Conservation (phyloP, 2,329 filamentous ascomycete genomes). For the Teratosphaeria gauchensis region DNA sequence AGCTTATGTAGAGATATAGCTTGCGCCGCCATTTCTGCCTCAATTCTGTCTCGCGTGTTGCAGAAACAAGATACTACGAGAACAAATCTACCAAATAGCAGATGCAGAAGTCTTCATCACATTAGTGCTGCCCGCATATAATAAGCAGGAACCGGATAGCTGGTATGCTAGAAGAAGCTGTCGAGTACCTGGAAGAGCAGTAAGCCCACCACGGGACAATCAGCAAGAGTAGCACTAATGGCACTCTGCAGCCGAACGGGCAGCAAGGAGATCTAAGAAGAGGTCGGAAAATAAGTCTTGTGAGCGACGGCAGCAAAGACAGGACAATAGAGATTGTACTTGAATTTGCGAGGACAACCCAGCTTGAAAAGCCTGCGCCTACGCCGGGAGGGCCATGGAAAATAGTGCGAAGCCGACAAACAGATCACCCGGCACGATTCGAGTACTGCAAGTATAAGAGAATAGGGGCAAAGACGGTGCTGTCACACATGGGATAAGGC, state of each 20-base stretch:
- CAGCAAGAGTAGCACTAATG: constrained; percentile 23
- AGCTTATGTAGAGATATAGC: neutral
- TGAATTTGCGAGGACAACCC: constrained; percentile 63
- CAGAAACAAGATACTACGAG: constrained; percentile 19
- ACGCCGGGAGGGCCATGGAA: constrained; percentile 42
- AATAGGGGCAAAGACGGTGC: constrained; percentile 94
- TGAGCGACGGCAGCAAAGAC: constrained; percentile 85
- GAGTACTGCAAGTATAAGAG: constrained; percentile 65
- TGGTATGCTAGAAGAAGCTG: constrained; percentile 81
- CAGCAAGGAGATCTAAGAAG: constrained; percentile 19
- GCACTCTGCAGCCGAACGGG: constrained; percentile 18
- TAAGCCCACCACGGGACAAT: constrained; percentile 40
- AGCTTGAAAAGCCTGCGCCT: constrained; percentile 34
- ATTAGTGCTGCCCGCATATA: constrained; percentile 90
- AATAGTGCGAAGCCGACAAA: constrained; percentile 38
- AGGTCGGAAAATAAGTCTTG: constrained; percentile 87
- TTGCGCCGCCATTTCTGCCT: neutral
- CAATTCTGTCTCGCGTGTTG: constrained; percentile 2
- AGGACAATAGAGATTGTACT: constrained; percentile 70
- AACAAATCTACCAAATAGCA: constrained; percentile 53
- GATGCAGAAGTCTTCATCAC: constrained; percentile 75
- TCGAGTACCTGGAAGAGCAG: constrained; percentile 69
- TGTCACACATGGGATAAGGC: constrained; percentile 88
- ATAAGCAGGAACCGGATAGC: constrained; percentile 77
- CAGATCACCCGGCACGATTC: constrained; percentile 65